Percentiles rank a stretch among this genome's conserved stretches.
Conservation (phyloP, 2,329 filamentous ascomycete genomes). For the Xylaria sp. region DNA sequence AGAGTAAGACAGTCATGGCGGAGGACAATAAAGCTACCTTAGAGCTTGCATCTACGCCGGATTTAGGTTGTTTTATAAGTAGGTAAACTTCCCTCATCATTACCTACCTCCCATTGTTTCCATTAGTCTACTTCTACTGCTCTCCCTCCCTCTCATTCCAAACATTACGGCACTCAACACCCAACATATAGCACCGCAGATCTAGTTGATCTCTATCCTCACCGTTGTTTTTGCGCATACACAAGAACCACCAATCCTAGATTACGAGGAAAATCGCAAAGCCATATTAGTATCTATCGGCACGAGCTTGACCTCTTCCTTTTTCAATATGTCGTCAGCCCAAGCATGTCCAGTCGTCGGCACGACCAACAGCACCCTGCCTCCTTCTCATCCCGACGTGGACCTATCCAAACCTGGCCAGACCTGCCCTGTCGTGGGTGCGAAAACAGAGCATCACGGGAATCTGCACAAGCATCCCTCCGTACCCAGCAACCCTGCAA, state of each 20-base stretch:
- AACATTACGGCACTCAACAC: neutral
- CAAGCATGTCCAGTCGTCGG: constrained; percentile 55
- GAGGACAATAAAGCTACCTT: too few relatives aligned
- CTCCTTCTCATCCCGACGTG: constrained; percentile 53
- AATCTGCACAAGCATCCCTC: constrained; percentile 54
- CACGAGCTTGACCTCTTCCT: neutral
- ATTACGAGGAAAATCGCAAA: neutral
- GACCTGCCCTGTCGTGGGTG: constrained; percentile 55
- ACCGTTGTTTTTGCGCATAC: neutral
- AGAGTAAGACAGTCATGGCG: too few relatives aligned
- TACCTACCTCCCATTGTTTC: neutral
- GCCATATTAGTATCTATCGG: constrained; percentile 1
- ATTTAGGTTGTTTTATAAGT: constrained; percentile 1
- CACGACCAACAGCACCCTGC: constrained; percentile 55
- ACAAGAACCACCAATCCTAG: neutral
- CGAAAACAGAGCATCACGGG: constrained; percentile 55
- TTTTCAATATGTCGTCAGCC: constrained; percentile 46
- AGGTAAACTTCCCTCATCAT: constrained; percentile 1
- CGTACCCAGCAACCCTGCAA: constrained; percentile 45
- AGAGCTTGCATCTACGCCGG: neutral
- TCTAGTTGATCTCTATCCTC: neutral
- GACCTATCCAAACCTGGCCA: constrained; percentile 55
- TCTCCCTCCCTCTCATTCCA: too few relatives aligned
- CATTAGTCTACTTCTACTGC: neutral
- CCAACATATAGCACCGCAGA: neutral